Evolutionary conservation across 1,284 basidiomycete species (phyloP), one percentile per base, ranked within the genome.

Genomic region (Athelia sp.): DNA sequence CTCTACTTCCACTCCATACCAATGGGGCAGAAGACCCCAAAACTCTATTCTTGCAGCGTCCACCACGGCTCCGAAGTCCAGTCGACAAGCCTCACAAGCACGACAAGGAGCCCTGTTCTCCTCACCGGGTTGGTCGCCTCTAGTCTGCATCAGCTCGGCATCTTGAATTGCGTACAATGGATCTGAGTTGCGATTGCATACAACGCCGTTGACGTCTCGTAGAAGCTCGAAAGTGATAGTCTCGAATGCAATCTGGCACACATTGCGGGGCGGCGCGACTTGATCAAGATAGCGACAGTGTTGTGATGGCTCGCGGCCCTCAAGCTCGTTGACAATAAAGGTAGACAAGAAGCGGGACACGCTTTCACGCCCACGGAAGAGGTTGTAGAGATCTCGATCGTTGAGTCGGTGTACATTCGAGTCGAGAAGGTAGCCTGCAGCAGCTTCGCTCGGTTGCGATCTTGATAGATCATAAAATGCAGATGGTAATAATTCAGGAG

Each of bases 211-310:
- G 52, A 82, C 74, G 56, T 86, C 83, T 32, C 81, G 76, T 49
- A 88, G 71, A 38, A 88, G 75, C 57, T 86, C 81, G 56, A 84
- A 84, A 3, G 81, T 85, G 52, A 84, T 76, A 18, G 75, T 73
- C 60, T 88, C 85, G 57, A 87, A 87, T 3, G 82, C 82, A 26
- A 79, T 71, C 60, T 82, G 81, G 61, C 85, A 88, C 19, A 74
- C 65, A 32, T 79, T 76, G 55, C 73, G 72, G 19, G 62, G 65
- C 19, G 69, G 54, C 52, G 78, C 70, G 9, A 65, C 50, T 26
- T 81, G 74, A 56, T 71, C 66, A 18, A 69, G 68, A 58, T 78
- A 69, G 11, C 74, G 54, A 61, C 85, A 87, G 48, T 60, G 63
- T 10, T 63, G 44, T 6, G 79, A 76, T 4, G 80, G 69, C 22